Evolutionary conservation across 78 protist species (phyloP).

Genomic region (Dictyostelium firmibasis): DNA sequence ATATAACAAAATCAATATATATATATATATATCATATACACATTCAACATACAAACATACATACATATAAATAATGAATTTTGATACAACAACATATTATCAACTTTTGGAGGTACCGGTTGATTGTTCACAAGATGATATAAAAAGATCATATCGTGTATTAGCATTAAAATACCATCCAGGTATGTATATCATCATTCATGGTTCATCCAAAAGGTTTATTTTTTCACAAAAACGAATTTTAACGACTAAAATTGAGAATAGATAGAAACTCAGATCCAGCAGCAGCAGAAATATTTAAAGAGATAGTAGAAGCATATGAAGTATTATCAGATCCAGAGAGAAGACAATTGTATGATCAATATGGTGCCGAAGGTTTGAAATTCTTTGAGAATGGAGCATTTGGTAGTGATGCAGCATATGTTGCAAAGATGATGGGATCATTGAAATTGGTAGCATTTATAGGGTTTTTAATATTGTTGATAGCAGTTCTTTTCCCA

Average conservation of each 20-base stretch:
- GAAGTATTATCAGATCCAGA: slow-evolving; percentile 92
- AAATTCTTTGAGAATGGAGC: slow-evolving; percentile 30
- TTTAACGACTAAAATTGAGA: too few relatives aligned
- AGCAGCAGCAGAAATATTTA: slow-evolving; percentile 84
- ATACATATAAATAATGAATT: slow-evolving; percentile 4
- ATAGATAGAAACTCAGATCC: slow-evolving; percentile 59
- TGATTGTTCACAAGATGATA: slow-evolving; percentile 16
- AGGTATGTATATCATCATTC: too few relatives aligned
- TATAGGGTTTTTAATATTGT: background rate
- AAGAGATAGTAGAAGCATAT: slow-evolving; percentile 91
- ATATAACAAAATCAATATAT: background rate
- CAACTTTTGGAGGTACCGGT: background rate
- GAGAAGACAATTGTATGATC: slow-evolving; percentile 94
- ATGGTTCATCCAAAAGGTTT: too few relatives aligned
- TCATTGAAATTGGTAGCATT: background rate
- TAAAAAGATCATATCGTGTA: slow-evolving; percentile 45
- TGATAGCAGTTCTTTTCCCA: background rate
- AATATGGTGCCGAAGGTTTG: slow-evolving; percentile 64
- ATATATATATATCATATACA: background rate
- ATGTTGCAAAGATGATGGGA: slow-evolving; percentile 6
- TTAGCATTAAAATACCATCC: slow-evolving; percentile 69
- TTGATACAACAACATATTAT: slow-evolving; percentile 21
- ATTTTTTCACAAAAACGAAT: too few relatives aligned
- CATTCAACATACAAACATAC: too few relatives aligned
- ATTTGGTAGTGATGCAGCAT: slow-evolving; percentile 41